Evolutionary conservation across 163 green algal genomes (phyloP).

Genomic region (Scenedesmus sp.): DNA sequence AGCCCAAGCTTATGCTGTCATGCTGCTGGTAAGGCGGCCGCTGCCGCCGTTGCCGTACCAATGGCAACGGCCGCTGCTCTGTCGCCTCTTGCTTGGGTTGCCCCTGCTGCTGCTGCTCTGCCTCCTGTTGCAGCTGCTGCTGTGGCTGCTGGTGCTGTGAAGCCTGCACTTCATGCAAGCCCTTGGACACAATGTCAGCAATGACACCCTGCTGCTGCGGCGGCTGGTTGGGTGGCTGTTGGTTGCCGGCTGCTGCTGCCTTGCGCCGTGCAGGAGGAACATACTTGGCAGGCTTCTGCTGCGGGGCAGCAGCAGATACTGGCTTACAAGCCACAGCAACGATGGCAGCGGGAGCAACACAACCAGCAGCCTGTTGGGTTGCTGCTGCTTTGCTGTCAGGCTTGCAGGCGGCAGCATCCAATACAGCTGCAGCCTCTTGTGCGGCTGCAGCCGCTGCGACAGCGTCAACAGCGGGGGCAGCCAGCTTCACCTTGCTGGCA

Average conservation of each 20-base stretch:
- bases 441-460: neutral
- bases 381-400: neutral
- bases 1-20: neutral
- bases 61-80: neutral
- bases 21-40: slow-evolving; percentile 3
- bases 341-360: neutral
- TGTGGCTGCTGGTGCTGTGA: slow-evolving; percentile 35
- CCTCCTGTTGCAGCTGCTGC: slow-evolving; percentile 5
- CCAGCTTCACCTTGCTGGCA: neutral
- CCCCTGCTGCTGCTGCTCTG: neutral
- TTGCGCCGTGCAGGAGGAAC: neutral
- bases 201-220: neutral
- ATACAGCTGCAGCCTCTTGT: neutral
- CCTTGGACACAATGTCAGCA: neutral
- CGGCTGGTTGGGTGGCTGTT: neutral
- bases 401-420: neutral
- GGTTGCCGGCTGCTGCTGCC: neutral
- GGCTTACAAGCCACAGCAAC: neutral
- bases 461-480: neutral
- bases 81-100: neutral
- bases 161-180: neutral
- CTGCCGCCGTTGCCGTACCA: neutral
- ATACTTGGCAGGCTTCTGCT: slow-evolving; percentile 9
- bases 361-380: neutral
- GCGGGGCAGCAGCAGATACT: neutral